Base-by-base conservation (phyloP, 257 asterid species). In the Haberlea rhodopensis region DNA sequence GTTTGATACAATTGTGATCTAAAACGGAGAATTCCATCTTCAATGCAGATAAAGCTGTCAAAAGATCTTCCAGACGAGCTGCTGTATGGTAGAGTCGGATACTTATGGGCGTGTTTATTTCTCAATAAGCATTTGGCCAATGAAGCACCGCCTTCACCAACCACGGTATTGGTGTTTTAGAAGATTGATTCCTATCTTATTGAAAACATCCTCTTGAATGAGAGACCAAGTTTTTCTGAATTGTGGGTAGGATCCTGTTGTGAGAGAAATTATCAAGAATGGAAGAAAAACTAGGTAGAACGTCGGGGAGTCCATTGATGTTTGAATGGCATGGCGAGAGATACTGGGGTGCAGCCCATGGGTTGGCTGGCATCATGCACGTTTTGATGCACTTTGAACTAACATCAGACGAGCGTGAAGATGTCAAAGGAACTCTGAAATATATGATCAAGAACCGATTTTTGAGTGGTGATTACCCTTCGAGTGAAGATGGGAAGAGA, bases 271-370 rank as follows among this genome's bases (percentile, higher is more conserved):
- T 49, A 73, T 89, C 43, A 66, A 62, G 61, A 76, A 65, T 8
- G 95, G 96, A 53, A 82, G 87, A 57, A 79, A n/a, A 72, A 52
- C 66, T 82, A 64, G 84, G 89, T 18, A 81, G 70, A 51, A 74
- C 7, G 58, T 80, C 67, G 10, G 80, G 66, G 62, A 73, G 89
- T 60, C 94, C 86, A 0, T 67, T 86, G 76, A 84, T 86, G 96
- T 77, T 72, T 57, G 95, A 89, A 59, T 86, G 86, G 90, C 45
- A 77, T 19, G 87, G 92, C 43, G 72, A 75, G 48, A 86, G 67
- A 79, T 89, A 84, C 73, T 86, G 90, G 95, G 95, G 95, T 28
- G 92, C 95, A 5, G 96, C 96, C 57, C 96, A 89, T 70, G 96
- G 92, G 18, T 73, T 89, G 78, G 96, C 95, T 51, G 95, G 96